Evolutionary conservation across 345 rosid genomes (phyloP).

Genomic region (Citrus glauca): DNA sequence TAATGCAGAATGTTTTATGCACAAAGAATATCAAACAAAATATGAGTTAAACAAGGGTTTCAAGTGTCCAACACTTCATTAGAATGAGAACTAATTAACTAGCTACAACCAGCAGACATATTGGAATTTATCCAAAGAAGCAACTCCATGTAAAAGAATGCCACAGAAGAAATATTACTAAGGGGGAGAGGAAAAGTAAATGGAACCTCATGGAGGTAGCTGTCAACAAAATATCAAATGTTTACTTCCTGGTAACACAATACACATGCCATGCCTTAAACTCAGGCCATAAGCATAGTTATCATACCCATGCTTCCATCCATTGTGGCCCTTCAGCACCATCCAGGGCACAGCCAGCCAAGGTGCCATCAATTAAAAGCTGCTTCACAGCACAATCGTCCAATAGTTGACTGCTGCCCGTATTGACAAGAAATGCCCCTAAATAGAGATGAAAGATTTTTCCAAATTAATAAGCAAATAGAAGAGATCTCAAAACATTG

Average conservation of each 20-base stretch:
- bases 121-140: slow-evolving; percentile 1
- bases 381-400: slow-evolving; percentile 95
- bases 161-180: not conserved
- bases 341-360: slow-evolving; percentile 97
- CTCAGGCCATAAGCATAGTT: slow-evolving; percentile 12
- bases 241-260: not conserved
- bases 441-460: not conserved
- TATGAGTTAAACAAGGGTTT: not conserved
- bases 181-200: not conserved
- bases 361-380: slow-evolving; percentile 88
- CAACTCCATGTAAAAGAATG: not conserved
- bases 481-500: slow-evolving; percentile 1
- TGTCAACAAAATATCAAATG: not conserved
- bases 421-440: slow-evolving; percentile 99
- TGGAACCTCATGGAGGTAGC: not conserved
- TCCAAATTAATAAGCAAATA: not conserved
- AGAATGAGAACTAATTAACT: not conserved
- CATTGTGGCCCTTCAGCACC: slow-evolving; percentile 99
- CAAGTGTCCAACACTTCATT: not conserved
- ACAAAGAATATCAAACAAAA: not conserved
- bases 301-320: slow-evolving; percentile 99
- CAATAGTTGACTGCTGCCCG: slow-evolving; percentile 89
- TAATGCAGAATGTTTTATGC: not conserved
- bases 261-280: not conserved
- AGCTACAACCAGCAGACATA: not conserved